Evolutionary conservation across 768 basidiomycete genomes (phyloP), one percentile per base, ranked within the genome.

Genomic region (Pisolithus albus): DNA sequence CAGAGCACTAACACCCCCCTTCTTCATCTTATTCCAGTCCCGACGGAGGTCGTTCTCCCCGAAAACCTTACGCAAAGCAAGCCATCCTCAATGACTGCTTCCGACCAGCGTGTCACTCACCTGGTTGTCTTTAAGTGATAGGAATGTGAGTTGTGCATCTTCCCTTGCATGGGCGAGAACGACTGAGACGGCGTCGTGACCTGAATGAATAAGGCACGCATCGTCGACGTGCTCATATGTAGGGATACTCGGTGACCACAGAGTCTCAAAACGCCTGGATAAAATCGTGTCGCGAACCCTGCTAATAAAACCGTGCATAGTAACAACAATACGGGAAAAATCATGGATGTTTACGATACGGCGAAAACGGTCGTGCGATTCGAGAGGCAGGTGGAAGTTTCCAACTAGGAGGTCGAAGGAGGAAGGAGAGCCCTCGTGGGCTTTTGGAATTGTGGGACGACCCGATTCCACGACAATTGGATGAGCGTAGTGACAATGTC

Each of bases 81-180:
- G 8, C 47, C 58, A 55, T 47, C 39, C 15, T 28, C 40, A 24
- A 16, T 16, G 43, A 28, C 10, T 13, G 18, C 1, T 47, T 9
- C 18, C 15, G 26, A 34, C 38, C 36, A 43, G 16, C 41, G 42
- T 24, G 19, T 49, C 37, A 53, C 60, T 56, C 51, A 73, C 72
- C 46, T 57, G 57, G 49, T 49, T 49, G 43, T 52, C 49, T 24
- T 47, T 47, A 42, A 50, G 40, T 26, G 50, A 51, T 46, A 66
- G 46, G 10, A 65, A 49, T 32, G 68, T 60, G 16, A 72, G 54
- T 50, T 72, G 72, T 34, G 64, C 52, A 46, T 63, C 61, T 46
- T 72, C 69, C 34, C 74, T 67, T 10, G 63, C 65, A 52, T 75
- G 75, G 7, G 67, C 74, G 0, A 76, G 62, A n/a, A 74, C 52